Percentiles rank a stretch among this genome's conserved stretches.
Evolutionary conservation across 2,329 filamentous ascomycete genomes (phyloP).

Genomic region (Cordyceps sp.): DNA sequence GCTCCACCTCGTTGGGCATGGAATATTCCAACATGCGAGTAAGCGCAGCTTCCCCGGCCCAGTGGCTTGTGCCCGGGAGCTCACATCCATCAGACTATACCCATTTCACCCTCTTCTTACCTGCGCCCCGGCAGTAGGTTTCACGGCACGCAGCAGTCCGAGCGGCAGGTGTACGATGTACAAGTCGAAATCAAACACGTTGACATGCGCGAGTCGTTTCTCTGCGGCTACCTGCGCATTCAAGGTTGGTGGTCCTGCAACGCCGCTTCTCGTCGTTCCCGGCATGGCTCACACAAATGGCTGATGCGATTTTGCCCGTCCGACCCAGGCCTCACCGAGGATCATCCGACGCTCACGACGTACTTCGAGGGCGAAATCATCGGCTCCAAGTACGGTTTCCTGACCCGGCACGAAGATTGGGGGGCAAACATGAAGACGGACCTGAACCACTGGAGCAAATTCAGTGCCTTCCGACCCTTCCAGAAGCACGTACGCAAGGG

Average conservation of each 20-base stretch:
- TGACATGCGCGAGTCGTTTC: slow-evolving; percentile 81
- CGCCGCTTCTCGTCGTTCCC: slow-evolving; percentile 1
- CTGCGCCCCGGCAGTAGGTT: slow-evolving; percentile 80
- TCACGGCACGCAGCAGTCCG: slow-evolving; percentile 79
- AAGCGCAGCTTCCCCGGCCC: slow-evolving; percentile 5
- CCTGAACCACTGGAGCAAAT: slow-evolving; percentile 82
- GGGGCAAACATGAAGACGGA: slow-evolving; percentile 85
- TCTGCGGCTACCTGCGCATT: slow-evolving; percentile 90
- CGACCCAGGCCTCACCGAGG: slow-evolving; percentile 67
- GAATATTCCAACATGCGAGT: slow-evolving; percentile 20
- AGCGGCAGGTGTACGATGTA: slow-evolving; percentile 84
- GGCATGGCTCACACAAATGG: no score
- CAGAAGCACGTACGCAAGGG: slow-evolving; percentile 40
- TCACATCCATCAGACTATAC: slow-evolving; percentile 38
- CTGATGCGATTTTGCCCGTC: neutral
- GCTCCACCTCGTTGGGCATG: slow-evolving; percentile 19
- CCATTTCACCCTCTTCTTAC: slow-evolving; percentile 70
- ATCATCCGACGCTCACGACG: slow-evolving; percentile 93
- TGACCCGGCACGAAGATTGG: slow-evolving; percentile 79
- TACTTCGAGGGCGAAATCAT: slow-evolving; percentile 99
- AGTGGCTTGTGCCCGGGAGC: neutral
- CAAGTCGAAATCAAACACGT: slow-evolving; percentile 96
- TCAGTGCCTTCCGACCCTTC: slow-evolving; percentile 70
- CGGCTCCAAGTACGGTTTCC: slow-evolving; percentile 85
- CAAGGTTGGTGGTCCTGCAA: slow-evolving; percentile 43